phyloP scores from a whole-genome alignment of 495 filamentous ascomycete genomes.

The Neurospora cerealis region DNA sequence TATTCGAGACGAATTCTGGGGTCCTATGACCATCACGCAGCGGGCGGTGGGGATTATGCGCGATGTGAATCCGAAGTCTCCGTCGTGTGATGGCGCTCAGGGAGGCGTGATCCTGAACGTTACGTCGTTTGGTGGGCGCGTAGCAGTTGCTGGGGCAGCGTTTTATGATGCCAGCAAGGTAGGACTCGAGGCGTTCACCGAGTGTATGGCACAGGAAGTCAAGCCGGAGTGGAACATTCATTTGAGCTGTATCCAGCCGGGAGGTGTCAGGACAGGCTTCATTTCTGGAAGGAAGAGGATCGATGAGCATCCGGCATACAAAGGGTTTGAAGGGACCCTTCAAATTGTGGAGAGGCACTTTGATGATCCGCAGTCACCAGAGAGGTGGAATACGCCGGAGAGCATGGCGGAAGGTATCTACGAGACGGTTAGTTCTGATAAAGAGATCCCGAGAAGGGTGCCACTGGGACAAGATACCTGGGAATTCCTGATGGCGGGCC shows the following conservation, averaged over 20 bases:
- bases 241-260: conserved; percentile 40
- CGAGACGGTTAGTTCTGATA: conserved; percentile 21
- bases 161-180: conserved; percentile 50
- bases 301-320: conserved; percentile 29
- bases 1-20: conserved; percentile 47
- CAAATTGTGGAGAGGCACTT: conserved; percentile 27
- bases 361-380: conserved; percentile 16
- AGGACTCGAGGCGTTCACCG: conserved; percentile 47
- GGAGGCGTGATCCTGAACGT: conserved; percentile 47
- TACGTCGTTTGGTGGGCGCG: conserved; percentile 41
- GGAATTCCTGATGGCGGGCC: conserved; percentile 25
- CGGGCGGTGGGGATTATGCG: conserved; percentile 38
- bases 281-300: conserved; percentile 16
- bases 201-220: conserved; percentile 41
- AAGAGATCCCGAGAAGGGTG: conserved; percentile 32
- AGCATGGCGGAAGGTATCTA: conserved; percentile 30
- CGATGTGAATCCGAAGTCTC: conserved; percentile 23
- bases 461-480: conserved; percentile 36
- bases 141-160: conserved; percentile 33
- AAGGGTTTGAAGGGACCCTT: conserved; percentile 23
- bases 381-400: conserved; percentile 26
- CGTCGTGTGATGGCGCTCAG: conserved; percentile 7
- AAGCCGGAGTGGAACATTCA: conserved; percentile 42
- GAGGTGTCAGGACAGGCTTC: conserved; percentile 40
- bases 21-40: conserved; percentile 32